These are phyloP conservation scores for Voacanga thouarsii DNA, from an alignment of 257 asterid genomes.

Conservation along the genomic window DNA sequence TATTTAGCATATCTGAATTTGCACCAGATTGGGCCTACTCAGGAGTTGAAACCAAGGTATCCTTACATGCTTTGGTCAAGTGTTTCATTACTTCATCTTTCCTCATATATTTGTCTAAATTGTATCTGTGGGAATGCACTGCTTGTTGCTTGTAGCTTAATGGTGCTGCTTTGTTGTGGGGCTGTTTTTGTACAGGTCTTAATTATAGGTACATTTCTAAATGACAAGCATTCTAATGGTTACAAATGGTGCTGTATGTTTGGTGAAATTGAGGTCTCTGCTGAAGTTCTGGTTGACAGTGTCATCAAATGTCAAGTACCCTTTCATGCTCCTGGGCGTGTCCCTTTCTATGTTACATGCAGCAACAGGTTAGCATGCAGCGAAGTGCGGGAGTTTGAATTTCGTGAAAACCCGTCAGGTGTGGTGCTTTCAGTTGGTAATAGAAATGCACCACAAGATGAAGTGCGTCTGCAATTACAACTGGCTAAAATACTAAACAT, in stretches of 20 bases:
- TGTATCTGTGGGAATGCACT: too few species aligned
- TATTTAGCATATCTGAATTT: slow-evolving; percentile 27
- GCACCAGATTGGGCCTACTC: slow-evolving; percentile 31
- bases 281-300: slow-evolving; percentile 21
- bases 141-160: too few species aligned
- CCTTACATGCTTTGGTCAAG: background rate
- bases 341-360: slow-evolving; percentile 32
- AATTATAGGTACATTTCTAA: slow-evolving; percentile 26
- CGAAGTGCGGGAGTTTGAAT: slow-evolving; percentile 33
- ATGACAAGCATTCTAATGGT: slow-evolving; percentile 13
- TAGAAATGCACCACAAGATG: slow-evolving; percentile 17
- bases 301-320: slow-evolving; percentile 29
- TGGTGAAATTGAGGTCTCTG: slow-evolving; percentile 32
- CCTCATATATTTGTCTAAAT: too few species aligned
- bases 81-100: too few species aligned
- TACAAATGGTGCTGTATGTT: slow-evolving; percentile 33
- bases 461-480: slow-evolving; percentile 16
- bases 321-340: slow-evolving; percentile 25
- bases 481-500: slow-evolving; percentile 21
- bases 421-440: slow-evolving; percentile 1
- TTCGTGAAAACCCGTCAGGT: slow-evolving; percentile 12
- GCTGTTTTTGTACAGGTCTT: slow-evolving; percentile 5
- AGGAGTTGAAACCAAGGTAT: slow-evolving; percentile 27
- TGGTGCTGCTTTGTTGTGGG: too few species aligned
- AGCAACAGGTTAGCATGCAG: slow-evolving; percentile 32